Percentiles rank a stretch among this genome's conserved stretches.
Evolutionary conservation across 306 rosid species (phyloP).

Genomic region (Rosa lucieae): DNA sequence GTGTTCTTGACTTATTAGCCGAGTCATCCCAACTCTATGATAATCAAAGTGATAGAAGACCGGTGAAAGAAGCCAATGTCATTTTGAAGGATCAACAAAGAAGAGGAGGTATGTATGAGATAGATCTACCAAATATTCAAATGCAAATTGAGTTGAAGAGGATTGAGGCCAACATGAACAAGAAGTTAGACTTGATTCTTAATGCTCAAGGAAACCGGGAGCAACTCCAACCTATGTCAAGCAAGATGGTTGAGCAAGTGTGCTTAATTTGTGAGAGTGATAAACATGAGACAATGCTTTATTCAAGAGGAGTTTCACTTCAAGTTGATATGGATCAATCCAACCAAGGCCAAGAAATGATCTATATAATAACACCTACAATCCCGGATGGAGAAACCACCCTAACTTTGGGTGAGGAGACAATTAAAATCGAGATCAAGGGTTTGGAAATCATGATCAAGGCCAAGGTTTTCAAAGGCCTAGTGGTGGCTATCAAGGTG

Average conservation of each 20-base stretch:
- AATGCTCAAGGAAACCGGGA: not conserved
- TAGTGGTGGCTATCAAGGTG: not conserved
- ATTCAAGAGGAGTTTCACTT: not conserved
- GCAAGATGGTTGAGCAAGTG: not conserved
- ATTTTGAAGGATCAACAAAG: not conserved
- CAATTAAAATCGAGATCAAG: not conserved
- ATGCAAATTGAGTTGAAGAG: not conserved
- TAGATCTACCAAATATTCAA: too few species aligned
- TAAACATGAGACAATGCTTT: not conserved
- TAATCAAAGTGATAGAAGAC: not conserved
- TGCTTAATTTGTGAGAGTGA: not conserved
- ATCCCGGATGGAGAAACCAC: not conserved
- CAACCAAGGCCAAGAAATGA: not conserved
- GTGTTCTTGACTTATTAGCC: not conserved
- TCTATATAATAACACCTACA: not conserved
- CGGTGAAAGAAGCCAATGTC: not conserved
- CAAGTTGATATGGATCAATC: not conserved
- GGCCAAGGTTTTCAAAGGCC: not conserved
- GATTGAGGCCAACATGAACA: not conserved
- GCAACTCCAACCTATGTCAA: not conserved
- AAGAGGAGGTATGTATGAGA: too few species aligned
- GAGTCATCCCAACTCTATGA: not conserved
- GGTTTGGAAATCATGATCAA: not conserved
- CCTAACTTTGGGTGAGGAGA: not conserved
- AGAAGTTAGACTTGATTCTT: not conserved